Evolutionary conservation across 768 basidiomycete species (phyloP), one percentile per base, ranked within the genome.

Genomic region (Tricholoma sp.): DNA sequence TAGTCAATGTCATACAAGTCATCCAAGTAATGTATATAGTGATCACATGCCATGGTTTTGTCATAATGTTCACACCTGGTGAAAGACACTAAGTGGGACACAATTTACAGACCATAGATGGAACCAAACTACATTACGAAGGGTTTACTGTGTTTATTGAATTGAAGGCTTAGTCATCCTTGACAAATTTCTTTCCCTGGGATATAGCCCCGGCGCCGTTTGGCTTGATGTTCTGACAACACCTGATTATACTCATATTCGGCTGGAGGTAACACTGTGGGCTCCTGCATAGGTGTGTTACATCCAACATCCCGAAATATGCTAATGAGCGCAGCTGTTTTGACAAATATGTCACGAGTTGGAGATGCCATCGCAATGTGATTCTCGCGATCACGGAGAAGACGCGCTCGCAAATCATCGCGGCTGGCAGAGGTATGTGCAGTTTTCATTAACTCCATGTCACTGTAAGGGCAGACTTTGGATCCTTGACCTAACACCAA

Each of bases 381-480:
- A 49, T 49, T 49, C 47, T 49, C 21, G 5, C 10, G 47, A 49
- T 49, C 47, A n/a, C 10, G 19, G 34, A 35, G 34, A 35, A 35
- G 34, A 35, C 10, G 9, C 9, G 10, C 34, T 35, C 34, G 12
- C 34, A 35, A 35, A 8, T 35, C 10, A 12, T 60, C 57, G 29
- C 52, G 60, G 35, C 47, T 57, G 24, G 63, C 60, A 5, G 46
- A 54, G 4, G 39, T 54, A 34, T 64, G 63, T 9, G 51, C 47
- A 35, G n/a, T 45, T 12, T 22, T 56, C 39, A 61, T 21, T 19
- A 34, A 12, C 7, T 59, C 54, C 5, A 55, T 12, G 50, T 59
- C 54, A 19, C 54, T 46, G 5, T 58, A 34, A 21, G 63, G 59
- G 50, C 63, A 64, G n/a, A 58, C 54, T 52, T 64, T 64, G 39